Evolutionary conservation across 1,284 basidiomycete genomes (phyloP), one percentile per base, ranked within the genome.

Genomic region (Cryptococcus sp.): DNA sequence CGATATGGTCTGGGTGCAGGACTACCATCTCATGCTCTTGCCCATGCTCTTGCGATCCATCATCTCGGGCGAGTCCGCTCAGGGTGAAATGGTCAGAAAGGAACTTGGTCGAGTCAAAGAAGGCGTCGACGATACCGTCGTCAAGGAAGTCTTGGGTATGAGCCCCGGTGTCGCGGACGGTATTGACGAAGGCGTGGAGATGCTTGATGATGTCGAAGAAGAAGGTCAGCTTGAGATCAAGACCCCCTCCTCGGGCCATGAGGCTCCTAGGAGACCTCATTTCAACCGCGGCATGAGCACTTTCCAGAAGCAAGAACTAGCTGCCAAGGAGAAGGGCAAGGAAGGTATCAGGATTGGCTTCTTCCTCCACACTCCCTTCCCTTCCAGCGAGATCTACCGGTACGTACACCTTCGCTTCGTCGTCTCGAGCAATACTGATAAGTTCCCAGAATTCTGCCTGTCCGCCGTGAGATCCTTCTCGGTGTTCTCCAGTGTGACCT

Each of bases 351-450:
- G 92, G 79, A 96, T 99, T 66, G 95, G 95, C 30, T 99, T 93
- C 84, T 99, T 99, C 85, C 83, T 99, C 52, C 95, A 99, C 78
- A 99, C 96, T 0, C 96, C 95, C 0, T 99, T 99, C 84, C 95
- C 95, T 0, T 93, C 90, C 61, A 93, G 91, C 67, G 95, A 99
- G 76, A 98, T 99, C 70, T 99, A 99, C 82, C 85, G 93, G 92
- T 91, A 68, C 70, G 86, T 75, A 20, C 1, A 13, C 25, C 16
- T 15, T 0, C 41, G 47, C 15, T 25, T 5, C 13, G 30, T 35
- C 30, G 30, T 4, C 2, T 13, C 8, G 30, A 13, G 13, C 30
- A 13, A 5, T 35, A 13, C 52, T 63, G 55, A 66, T 57, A 47
- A 41, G 30, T 43, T 40, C 47, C 3, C 66, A 94, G 93, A 58